Evolutionary conservation across 176 grass and related monocot genomes (phyloP).

Genomic region (Themeda triandra): DNA sequence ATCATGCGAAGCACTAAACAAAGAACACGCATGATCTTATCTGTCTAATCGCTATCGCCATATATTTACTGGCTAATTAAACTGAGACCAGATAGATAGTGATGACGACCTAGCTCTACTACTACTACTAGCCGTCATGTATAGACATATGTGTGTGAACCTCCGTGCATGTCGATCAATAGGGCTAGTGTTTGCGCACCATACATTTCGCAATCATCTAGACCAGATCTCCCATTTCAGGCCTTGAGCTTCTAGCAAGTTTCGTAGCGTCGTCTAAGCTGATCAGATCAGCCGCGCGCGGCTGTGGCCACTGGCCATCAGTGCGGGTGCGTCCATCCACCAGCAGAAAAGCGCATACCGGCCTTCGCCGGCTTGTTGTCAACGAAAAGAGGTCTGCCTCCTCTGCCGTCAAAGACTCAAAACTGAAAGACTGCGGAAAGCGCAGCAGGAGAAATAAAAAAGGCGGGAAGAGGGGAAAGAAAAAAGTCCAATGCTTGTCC

Average conservation of each 20-base stretch:
- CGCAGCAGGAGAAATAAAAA: background rate
- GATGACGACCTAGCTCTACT: background rate
- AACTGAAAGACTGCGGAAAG: slow-evolving; percentile 31
- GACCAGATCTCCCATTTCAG: slow-evolving; percentile 23
- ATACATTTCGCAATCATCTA: slow-evolving; percentile 49
- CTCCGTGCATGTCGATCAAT: slow-evolving; percentile 23
- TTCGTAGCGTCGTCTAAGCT: background rate
- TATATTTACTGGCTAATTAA: slow-evolving; percentile 35
- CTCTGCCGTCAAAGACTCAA: background rate
- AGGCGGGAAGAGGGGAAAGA: too few relatives aligned
- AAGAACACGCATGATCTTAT: slow-evolving; percentile 44
- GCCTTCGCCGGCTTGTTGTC: slow-evolving; percentile 11
- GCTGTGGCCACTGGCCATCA: background rate
- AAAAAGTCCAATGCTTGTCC: slow-evolving; percentile 44
- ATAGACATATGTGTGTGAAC: slow-evolving; percentile 12
- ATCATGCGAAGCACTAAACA: slow-evolving; percentile 56
- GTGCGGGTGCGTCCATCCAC: background rate
- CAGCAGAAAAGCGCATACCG: slow-evolving; percentile 23
- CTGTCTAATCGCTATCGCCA: slow-evolving; percentile 41
- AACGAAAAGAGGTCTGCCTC: slow-evolving; percentile 23
- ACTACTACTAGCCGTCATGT: background rate
- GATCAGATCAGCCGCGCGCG: too few relatives aligned
- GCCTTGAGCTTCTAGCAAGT: background rate
- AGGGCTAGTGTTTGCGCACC: slow-evolving; percentile 33
- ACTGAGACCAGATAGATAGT: background rate